Evolutionary conservation across 345 rosid species (phyloP), one percentile per base, ranked within the genome.

Genomic region (Clausena lansium): DNA sequence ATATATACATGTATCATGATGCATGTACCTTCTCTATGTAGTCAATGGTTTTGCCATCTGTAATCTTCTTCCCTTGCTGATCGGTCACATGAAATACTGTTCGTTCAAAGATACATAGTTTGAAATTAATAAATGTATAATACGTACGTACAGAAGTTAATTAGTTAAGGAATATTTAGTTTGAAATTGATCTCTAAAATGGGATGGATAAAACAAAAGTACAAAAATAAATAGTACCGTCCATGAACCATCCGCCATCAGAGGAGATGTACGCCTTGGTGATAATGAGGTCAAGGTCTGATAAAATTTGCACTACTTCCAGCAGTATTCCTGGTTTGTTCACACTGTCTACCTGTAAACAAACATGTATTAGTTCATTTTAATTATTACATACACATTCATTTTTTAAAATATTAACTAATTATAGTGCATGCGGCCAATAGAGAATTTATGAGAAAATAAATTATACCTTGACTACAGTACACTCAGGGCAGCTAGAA

Each of bases 161-260:
- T 25, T 6, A 45, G 0, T 9, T 20, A 61, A 2, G 3, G 59
- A 30, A 25, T 17, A 30, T 17, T 74, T 9, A 20, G 11, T 19
- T 4, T 27, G 54, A 52, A 19, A 32, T 32, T 15, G 4, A 17
- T 63, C 22, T 19, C 1, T 63, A 54, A 32, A 20, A 71, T 30
- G 47, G 47, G 47, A 41, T 52, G 1, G 41, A 4, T 52, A 15
- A 52, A 17, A 52, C 57, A 52, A 6, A 52, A 52, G 57, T 17
- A 45, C 50, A 11, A 64, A 33, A n/a, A n/a, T n/a, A n/a, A n/a
- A 63, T 61, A 65, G 78, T 90, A 95, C 96, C 95, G 36, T 95
- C 99, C 99, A 95, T 93, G 88, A 93, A 92, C 99, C 99, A 95
- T 81, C 97, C 97, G 9, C 99, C 98, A 81, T 95, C 99, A 22